Base-by-base conservation (phyloP, 106 monocot species). In the Vanilla planifolia region DNA sequence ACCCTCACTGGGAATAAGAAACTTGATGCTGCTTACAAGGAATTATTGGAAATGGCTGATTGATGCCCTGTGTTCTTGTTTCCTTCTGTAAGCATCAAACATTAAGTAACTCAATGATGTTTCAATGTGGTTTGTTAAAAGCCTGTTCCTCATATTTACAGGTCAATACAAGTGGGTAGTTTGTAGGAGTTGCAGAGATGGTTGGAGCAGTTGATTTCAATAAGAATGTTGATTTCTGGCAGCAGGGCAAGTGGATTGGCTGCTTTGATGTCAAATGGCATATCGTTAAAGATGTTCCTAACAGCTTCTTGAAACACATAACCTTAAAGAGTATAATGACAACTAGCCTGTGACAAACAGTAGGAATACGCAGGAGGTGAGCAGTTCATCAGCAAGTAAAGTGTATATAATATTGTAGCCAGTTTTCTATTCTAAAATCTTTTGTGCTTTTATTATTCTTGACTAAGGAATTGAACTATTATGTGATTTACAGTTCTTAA, bases 161-260 rank as follows among this genome's bases (percentile, higher is more conserved):
- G 92, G 92, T 87, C 5, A 92, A 92, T 62, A 81, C 87, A 2
- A 92, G 92, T 61, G 87, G 92, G 8, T 87, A 92, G 60, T 92
- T 92, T 74, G 84, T 92, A 48, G 92, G 92, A 34, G 68, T 84
- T 46, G 92, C 87, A 0, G 87, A 87, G 81, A 92, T 92, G 87
- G 55, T 76, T 3, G 87, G 92, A 1, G 71, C 70, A 0, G 87
- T 92, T 70, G 92, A 92, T 76, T 92, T 92, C 61, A 67, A 87
- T 69, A 92, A 81, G 53, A 92, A 80, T 7, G 67, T 92, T 2
- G 87, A 92, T 5, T 84, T 87, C 60, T 92, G 92, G 87, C 92
- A 92, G 44, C 87, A 92, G 48, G 87, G 84, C 64, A 92, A 84
- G 78, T 92, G 92, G 92, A 87, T 67, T 71, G 92, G 92, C n/a